A percentile compares a stretch with the other conserved stretches of the same genome.
Conservation (phyloP, 1,139 yeast species). For the Protomyces pachydermus region DNA sequence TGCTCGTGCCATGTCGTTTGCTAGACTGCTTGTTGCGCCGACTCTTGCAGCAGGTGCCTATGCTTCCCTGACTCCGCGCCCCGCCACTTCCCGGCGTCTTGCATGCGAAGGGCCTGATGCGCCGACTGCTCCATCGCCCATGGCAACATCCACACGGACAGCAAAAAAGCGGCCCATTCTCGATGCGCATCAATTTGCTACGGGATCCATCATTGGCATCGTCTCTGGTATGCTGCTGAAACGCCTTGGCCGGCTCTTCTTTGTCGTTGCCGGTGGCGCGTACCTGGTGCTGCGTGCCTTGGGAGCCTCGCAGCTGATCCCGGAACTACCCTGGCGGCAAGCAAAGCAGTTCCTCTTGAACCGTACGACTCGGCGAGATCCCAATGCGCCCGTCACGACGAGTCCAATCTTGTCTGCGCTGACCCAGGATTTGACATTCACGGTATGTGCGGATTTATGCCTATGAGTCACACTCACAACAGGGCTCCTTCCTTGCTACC, state of each 20-base stretch:
- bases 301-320: conserved; percentile 6
- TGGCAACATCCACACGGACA: background rate
- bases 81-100: background rate
- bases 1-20: conserved; percentile 6
- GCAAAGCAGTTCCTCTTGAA: conserved; percentile 17
- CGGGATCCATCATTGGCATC: conserved; percentile 21
- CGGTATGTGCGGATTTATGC: background rate
- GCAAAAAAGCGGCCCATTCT: background rate
- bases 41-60: conserved; percentile 2
- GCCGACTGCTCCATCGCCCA: background rate
- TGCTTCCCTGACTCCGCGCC: background rate
- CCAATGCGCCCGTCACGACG: background rate
- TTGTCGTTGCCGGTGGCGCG: conserved; percentile 12
- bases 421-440: conserved; percentile 19
- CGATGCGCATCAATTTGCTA: conserved; percentile 24
- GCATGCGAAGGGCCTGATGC: background rate
- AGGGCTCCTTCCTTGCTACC: conserved; percentile 14
- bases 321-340: conserved; percentile 21
- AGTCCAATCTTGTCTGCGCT: conserved; percentile 14
- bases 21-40: conserved; percentile 17
- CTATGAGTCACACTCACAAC: background rate
- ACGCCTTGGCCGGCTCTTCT: conserved; percentile 22
- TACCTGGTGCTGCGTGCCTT: conserved; percentile 13
- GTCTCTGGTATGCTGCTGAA: conserved; percentile 17
- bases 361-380: conserved; percentile 1